These are phyloP conservation scores for Penicillium arizonense DNA, from an alignment of 495 filamentous ascomycete species.

Conservation along the genomic window DNA sequence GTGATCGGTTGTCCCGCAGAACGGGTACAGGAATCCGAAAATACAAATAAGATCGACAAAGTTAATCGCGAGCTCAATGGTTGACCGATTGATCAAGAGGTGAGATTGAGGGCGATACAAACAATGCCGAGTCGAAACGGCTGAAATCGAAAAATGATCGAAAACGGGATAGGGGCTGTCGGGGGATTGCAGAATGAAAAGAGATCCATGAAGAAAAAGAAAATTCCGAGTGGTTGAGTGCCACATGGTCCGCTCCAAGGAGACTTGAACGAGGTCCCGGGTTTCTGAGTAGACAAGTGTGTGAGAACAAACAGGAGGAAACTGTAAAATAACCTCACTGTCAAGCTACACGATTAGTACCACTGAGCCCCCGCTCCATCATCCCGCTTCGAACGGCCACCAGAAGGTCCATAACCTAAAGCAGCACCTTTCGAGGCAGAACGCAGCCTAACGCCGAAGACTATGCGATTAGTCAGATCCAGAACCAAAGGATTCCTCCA, in stretches of 20 bases:
- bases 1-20: constrained; percentile 20
- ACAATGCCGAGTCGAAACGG: constrained; percentile 36
- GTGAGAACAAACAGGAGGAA: constrained; percentile 26
- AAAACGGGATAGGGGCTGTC: constrained; percentile 36
- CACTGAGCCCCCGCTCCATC: constrained; percentile 59
- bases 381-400: constrained; percentile 75
- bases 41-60: constrained; percentile 13
- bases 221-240: constrained; percentile 41
- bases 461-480: constrained; percentile 83
- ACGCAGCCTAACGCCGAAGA: constrained; percentile 91
- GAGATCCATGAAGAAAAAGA: constrained; percentile 36
- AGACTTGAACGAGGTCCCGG: constrained; percentile 30
- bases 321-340: constrained; percentile 21
- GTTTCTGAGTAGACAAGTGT: constrained; percentile 28
- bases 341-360: constrained; percentile 54
- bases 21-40: constrained; percentile 20
- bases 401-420: constrained; percentile 63
- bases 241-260: constrained; percentile 33
- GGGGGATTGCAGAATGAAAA: constrained; percentile 38
- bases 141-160: constrained; percentile 36
- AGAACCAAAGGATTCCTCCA: constrained; percentile 67
- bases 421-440: constrained; percentile 86
- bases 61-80: constrained; percentile 10
- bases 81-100: not conserved
- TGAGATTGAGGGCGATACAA: constrained; percentile 12